Base-by-base conservation (phyloP, 176 grass and related monocot genomes). In the Eleusine coracana region DNA sequence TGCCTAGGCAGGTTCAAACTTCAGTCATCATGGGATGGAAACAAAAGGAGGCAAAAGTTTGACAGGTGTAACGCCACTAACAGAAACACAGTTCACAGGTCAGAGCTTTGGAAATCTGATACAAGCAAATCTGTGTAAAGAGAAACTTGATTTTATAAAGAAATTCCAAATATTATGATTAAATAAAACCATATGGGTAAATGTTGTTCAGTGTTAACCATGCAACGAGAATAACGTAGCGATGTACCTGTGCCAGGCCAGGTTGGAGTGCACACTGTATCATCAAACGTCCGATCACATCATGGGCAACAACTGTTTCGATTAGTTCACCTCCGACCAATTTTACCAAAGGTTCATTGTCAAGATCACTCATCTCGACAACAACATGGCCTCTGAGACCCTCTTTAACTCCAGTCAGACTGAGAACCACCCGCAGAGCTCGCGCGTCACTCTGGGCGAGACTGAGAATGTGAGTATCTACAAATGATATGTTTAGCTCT, bases 181-280 rank as follows among this genome's bases (percentile, higher is more conserved):
- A 44, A 69, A 25, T 5, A 28, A 81, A 71, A 44, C 7, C 29
- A 31, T 70, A 56, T 13, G 50, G 38, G n/a, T 13, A 31, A 20
- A 45, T 29, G 28, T 31, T 44, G 16, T 82, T 62, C 17, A 54
- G 20, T 44, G 9, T 82, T 62, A 27, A 54, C 5, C 25, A 29
- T 10, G 70, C 42, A 78, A 83, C 1, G 6, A 82, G 38, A 13
- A 40, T 77, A 52, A 65, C 37, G 54, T 20, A 65, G 5, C 73
- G 44, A 74, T 56, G 37, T 91, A 98, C 96, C 92, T 98, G 92
- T 70, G 96, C 96, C 55, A 98, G 81, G 89, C 96, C 96, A 73
- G 96, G 96, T 85, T 98, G 96, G 48, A 98, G 93, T 66, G 96
- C 96, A 75, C 96, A 98, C 63, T 98, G 96, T 91, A 98, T 98